Evolutionary conservation across 371 early-diverging fungal genomes (phyloP), one percentile per base, ranked within the genome.

Genomic region (Mucor ambiguus): DNA sequence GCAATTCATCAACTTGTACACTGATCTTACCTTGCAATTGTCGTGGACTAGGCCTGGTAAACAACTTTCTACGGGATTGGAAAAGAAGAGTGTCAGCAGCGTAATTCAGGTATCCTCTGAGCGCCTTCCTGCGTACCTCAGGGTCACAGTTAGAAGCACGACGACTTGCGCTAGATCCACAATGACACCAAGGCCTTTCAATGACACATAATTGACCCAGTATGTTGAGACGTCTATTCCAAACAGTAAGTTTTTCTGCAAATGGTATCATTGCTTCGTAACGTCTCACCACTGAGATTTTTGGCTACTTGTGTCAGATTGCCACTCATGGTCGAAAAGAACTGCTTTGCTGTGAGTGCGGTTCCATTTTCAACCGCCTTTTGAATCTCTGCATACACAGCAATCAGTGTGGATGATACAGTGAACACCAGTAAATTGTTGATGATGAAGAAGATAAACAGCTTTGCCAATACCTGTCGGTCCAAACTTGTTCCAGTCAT

Each of bases 371-470:
- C 49, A 24, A 82, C 74, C 8, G 79, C 74, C 37, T 69, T 60
- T 32, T 81, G 75, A 59, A 84, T 76, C 58, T 82, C 73, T 10
- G 78, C 56, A 59, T 86, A 83, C 41, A 88, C 79, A 3, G 75
- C 74, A 32, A 89, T 59, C 12, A 88, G 75, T 30, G 83, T 85
- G 7, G 80, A 80, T 0, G 86, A 70, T 5, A 90, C 66, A 6
- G 90, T 90, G 67, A 89, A 87, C 18, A 90, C 84, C 49, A 90
- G 62, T 22, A 91, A 66, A 69, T 90, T 90, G 67, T 88, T 88
- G 61, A 91, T 66, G 28, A 93, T 85, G 69, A 89, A 91, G 73
- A 93, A 95, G 22, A 88, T 79, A 70, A 90, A 93, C 62, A 89
- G 81, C 73, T 92, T 94, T 64, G 89, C 80, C 60, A 93, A 79